phyloP scores from a whole-genome alignment of 1,284 basidiomycete species.

The Trichosporon sp. region DNA sequence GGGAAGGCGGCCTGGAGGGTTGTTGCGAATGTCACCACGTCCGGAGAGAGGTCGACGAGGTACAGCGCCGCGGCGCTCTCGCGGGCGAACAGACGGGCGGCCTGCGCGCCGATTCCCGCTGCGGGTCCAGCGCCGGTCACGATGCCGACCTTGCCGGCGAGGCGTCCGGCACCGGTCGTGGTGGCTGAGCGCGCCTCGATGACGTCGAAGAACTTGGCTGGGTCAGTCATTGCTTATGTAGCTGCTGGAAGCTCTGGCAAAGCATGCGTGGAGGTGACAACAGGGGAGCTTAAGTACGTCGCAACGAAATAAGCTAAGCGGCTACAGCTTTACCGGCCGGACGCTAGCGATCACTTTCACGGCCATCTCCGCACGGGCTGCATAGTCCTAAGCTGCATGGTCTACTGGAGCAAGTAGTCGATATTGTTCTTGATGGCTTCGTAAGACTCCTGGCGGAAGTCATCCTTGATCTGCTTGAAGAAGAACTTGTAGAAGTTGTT shows the following conservation, averaged over 20 bases:
- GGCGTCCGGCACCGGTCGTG: conserved; percentile 52
- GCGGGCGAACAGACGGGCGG: conserved; percentile 4
- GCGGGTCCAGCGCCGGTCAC: conserved; percentile 83
- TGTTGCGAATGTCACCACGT: conserved; percentile 66
- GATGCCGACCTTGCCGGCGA: conserved; percentile 79
- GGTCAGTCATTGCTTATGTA: neutral
- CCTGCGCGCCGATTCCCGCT: conserved; percentile 66
- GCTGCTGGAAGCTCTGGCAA: no score
- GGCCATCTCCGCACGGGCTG: neutral
- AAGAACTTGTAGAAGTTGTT: conserved; percentile 7
- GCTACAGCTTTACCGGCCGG: no score
- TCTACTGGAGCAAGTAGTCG: no score
- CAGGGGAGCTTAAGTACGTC: no score
- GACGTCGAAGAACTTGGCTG: neutral
- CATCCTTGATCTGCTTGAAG: conserved; percentile 10
- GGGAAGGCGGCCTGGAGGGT: conserved; percentile 66
- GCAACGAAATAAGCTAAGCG: no score
- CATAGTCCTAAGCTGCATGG: neutral
- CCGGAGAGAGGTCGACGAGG: conserved; percentile 67
- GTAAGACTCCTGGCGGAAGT: conserved; percentile 5
- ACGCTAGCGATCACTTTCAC: neutral
- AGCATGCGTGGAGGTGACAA: no score
- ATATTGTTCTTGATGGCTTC: neutral
- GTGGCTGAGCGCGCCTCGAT: conserved; percentile 13
- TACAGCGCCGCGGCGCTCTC: conserved; percentile 79